These are phyloP conservation scores for Salvia miltiorrhiza DNA, from an alignment of 257 asterid genomes.

Conservation along the genomic window DNA sequence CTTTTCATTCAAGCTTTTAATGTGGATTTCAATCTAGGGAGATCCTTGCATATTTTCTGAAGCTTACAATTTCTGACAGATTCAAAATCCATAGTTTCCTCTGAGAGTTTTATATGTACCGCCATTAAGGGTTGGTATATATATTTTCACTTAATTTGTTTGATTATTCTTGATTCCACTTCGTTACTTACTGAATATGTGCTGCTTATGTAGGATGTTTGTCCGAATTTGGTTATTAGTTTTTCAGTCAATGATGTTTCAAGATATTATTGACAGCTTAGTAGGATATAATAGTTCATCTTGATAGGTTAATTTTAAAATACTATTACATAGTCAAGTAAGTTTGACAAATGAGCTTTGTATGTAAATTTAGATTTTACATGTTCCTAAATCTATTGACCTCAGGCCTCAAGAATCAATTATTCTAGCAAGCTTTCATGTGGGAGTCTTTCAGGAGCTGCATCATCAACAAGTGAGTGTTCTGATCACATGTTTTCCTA, in stretches of 20 bases:
- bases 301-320: slow-evolving; percentile 11
- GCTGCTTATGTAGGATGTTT: slow-evolving; percentile 60
- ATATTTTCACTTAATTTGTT: slow-evolving; percentile 9
- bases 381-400: slow-evolving; percentile 14
- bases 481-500: slow-evolving; percentile 17
- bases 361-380: slow-evolving; percentile 10
- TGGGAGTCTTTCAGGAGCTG: slow-evolving; percentile 87
- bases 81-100: slow-evolving; percentile 97
- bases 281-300: slow-evolving; percentile 31
- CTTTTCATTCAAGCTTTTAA: not conserved
- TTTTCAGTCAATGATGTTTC: slow-evolving; percentile 77
- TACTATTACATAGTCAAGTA: not conserved
- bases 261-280: slow-evolving; percentile 62
- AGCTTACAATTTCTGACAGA: slow-evolving; percentile 37
- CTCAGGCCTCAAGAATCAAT: slow-evolving; percentile 72
- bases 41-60: slow-evolving; percentile 14
- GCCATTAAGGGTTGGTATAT: slow-evolving; percentile 85
- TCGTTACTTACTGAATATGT: slow-evolving; percentile 24
- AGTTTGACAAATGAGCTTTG: not conserved
- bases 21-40: slow-evolving; percentile 18
- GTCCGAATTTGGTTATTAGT: slow-evolving; percentile 80
- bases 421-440: slow-evolving; percentile 65
- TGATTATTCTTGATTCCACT: not conserved
- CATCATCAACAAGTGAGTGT: slow-evolving; percentile 71
- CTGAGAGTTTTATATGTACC: slow-evolving; percentile 97